Evolutionary conservation across 139 green algal genomes (phyloP).

Genomic region (Auxenochlorella pyrenoidosa): DNA sequence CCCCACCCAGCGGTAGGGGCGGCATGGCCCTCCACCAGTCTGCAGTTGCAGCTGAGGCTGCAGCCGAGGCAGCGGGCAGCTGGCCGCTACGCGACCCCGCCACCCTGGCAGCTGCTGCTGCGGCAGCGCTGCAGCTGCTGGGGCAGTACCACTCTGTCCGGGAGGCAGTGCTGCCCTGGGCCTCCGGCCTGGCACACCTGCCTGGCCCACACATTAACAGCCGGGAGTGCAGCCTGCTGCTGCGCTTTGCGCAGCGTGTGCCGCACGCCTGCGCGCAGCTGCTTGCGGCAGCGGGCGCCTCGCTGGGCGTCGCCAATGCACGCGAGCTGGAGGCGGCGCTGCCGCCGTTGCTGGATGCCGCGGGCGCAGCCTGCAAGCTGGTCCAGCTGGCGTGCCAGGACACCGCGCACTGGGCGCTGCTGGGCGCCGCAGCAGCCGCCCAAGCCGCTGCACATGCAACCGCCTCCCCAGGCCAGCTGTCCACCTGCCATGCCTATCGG

Average conservation of each 20-base stretch:
- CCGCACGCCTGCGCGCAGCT: neutral
- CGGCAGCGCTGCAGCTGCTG: constrained; percentile 14
- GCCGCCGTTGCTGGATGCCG: neutral
- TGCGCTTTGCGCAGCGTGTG: neutral
- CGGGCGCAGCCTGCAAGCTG: neutral
- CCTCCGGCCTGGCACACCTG: neutral
- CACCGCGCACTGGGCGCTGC: neutral
- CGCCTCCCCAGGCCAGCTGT: no score
- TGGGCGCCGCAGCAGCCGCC: neutral
- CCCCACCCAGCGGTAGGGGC: no score
- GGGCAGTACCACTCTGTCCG: neutral
- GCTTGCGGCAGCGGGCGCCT: neutral
- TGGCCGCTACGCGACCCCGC: neutral
- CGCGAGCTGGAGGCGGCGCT: neutral
- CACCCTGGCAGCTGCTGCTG: neutral
- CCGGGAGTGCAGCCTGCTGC: neutral
- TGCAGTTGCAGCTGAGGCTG: neutral
- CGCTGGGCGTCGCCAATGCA: neutral
- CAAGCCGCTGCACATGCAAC: no score
- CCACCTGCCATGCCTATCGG: neutral
- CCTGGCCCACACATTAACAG: neutral
- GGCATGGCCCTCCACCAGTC: neutral
- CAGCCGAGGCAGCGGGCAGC: neutral
- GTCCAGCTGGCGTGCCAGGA: neutral
- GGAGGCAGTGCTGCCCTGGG: neutral